A percentile compares a stretch with the other conserved stretches of the same genome.
These are phyloP conservation scores for Endoconidiophora laricicola DNA, from an alignment of 2,329 filamentous ascomycete genomes.

Conservation along the genomic window DNA sequence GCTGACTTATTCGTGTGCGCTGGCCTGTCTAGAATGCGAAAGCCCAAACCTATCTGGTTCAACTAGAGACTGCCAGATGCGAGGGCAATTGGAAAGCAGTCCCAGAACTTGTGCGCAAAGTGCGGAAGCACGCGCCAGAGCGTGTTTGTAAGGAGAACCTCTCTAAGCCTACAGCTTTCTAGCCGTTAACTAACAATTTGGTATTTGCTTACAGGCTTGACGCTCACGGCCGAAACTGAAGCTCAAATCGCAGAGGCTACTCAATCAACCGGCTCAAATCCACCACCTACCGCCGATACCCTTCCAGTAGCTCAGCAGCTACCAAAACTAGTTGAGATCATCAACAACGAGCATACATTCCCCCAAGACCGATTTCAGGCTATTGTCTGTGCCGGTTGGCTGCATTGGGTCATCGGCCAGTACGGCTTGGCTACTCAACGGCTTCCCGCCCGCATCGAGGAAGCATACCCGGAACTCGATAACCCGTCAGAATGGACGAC, in stretches of 20 bases:
- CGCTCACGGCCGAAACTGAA: slow-evolving; percentile 54
- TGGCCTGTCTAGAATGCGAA: slow-evolving; percentile 33
- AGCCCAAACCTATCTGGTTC: slow-evolving; percentile 62
- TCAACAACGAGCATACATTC: slow-evolving; percentile 38
- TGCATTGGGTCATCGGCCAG: slow-evolving; percentile 64
- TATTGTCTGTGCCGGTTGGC: slow-evolving; percentile 66
- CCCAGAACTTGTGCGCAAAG: slow-evolving; percentile 78
- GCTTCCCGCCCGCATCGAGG: slow-evolving; percentile 47
- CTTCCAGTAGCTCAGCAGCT: slow-evolving; percentile 28
- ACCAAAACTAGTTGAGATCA: slow-evolving; percentile 35
- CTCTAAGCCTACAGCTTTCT: slow-evolving; percentile 8
- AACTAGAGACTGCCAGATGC: slow-evolving; percentile 74
- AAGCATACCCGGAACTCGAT: slow-evolving; percentile 35
- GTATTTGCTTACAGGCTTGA: slow-evolving; percentile 38
- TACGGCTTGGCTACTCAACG: slow-evolving; percentile 42
- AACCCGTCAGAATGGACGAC: slow-evolving; percentile 60
- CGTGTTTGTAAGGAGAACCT: slow-evolving; percentile 51
- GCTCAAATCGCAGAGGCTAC: slow-evolving; percentile 42
- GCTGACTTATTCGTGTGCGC: background rate
- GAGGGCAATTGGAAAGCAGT: slow-evolving; percentile 75
- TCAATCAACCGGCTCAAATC: background rate
- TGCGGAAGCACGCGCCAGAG: slow-evolving; percentile 81
- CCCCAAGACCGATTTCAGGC: slow-evolving; percentile 57
- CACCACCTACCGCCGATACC: slow-evolving; percentile 22
- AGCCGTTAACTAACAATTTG: slow-evolving; percentile 11